Evolutionary conservation across 192 early-diverging fungal genomes (phyloP), one percentile per base, ranked within the genome.

Genomic region (Gryganskiella cystojenkinii): DNA sequence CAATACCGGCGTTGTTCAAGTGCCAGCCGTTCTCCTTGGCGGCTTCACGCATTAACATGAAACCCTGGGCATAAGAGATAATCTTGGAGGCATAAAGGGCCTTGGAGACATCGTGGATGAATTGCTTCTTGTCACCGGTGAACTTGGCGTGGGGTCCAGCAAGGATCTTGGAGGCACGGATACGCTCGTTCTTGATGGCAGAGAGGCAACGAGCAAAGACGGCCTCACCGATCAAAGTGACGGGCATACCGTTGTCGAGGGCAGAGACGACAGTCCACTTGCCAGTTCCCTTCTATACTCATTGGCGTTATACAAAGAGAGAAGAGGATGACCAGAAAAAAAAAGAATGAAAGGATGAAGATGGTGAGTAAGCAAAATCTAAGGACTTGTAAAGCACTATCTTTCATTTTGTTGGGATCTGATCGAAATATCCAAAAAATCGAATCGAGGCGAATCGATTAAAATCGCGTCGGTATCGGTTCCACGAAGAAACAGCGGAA

Each of bases 181-280:
- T 86, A 87, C 97, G 96, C 87, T 99, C 97, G 59, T 94, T 90
- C 90, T 99, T 99, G 83, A 99, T 84, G 33, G 96, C 85, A 46
- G 97, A 99, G 60, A 99, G 86, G 86, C 96, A 96, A 71, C 97
- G 96, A 42, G 97, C 85, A 85, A 95, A 99, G 60, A 99, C 97
- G 62, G 97, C 97, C 87, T 99, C 97, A 76, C 96, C 96, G 64
- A 99, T 96, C 61, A 99, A 88, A 31, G 97, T 99, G 63, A 99
- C 95, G 31, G 97, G 97, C 68, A 94, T 94, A 67, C 97, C 97
- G 62, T 92, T 89, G 85, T 99, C 97, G 27, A 99, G 90, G 42
- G 97, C 92, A 22, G 94, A 91, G 78, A 98, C 94, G 54, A 94
- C 97, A 55, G 97, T 99, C 97, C 97, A 98, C 87, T 97, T 98